phyloP scores from a whole-genome alignment of 2,329 filamentous ascomycete species.

The Hypoxylon sp. region DNA sequence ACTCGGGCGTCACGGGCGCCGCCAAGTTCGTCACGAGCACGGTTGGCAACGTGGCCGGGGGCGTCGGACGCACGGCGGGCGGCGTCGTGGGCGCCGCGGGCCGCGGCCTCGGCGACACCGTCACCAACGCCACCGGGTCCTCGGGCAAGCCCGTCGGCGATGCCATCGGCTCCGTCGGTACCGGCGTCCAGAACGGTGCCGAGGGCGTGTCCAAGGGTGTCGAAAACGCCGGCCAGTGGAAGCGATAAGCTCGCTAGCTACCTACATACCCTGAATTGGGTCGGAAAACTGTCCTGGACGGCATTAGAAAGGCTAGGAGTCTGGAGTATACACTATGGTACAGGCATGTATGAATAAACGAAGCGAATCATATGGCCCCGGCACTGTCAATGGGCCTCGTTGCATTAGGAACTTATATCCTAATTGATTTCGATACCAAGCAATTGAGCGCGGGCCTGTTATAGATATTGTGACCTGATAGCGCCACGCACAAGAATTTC shows the following conservation, averaged over 20 bases:
- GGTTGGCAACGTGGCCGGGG: conserved; percentile 44
- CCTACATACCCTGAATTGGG: too few relatives aligned
- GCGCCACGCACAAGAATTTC: neutral
- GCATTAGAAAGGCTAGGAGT: neutral
- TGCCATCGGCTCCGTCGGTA: conserved; percentile 52
- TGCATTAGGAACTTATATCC: too few relatives aligned
- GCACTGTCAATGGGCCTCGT: neutral
- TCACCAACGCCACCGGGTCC: conserved; percentile 54
- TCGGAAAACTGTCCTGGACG: neutral
- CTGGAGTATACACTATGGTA: neutral
- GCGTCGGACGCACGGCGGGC: conserved; percentile 45
- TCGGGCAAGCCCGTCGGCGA: conserved; percentile 58
- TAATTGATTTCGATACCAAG: neutral
- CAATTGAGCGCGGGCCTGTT: neutral
- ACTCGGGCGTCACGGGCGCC: conserved; percentile 45
- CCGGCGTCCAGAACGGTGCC: conserved; percentile 54
- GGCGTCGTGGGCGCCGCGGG: conserved; percentile 51
- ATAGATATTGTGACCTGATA: neutral
- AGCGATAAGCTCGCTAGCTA: conserved; percentile 21
- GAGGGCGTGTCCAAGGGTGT: conserved; percentile 54
- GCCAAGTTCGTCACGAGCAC: conserved; percentile 49
- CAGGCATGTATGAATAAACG: neutral
- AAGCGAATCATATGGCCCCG: neutral
- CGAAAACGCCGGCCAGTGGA: conserved; percentile 57
- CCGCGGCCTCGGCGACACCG: conserved; percentile 55